Evolutionary conservation across 108 stramenopile species (phyloP), one percentile per base, ranked within the genome.

Genomic region (Cylindrotheca fusiformis): DNA sequence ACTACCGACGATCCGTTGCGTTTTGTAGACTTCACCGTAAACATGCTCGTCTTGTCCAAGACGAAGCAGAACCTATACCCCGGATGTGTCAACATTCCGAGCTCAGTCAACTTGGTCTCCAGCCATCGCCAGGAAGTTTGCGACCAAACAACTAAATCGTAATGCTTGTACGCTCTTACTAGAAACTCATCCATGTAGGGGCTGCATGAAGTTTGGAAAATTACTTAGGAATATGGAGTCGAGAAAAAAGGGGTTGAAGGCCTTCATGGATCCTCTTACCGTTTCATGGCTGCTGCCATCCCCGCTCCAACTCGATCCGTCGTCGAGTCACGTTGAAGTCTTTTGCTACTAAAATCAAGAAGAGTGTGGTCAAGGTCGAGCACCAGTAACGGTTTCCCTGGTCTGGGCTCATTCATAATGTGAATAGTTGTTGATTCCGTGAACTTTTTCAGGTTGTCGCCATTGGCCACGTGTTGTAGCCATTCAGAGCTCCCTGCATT

Each of bases 41-140:
- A 97, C 97, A 98, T 98, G 44, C 75, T 80, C 10, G 97, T 96
- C 68, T 97, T 96, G 73, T 98, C 97, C 14, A 98, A 60, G 10
- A 96, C 96, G 66, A 97, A 97, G 59, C 87, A 90, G 55, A 97
- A 85, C 49, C 73, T 79, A 74, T 94, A 98, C 1, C 78, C 76
- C 0, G 95, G 84, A 65, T 94, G 67, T 25, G 74, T 82, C 19
- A 98, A 55, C 80, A 98, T 93, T 0, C 94, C 95, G 46, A 98
- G 69, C 63, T 97, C 97, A 12, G 81, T 95, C 51, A 98, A 83
- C 61, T 98, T 98, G 47, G 95, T 76, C 68, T 98, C 97, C 14
- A 98, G 79, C 94, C 96, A 98, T 52, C 94, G 72, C 97, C 97
- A 98, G 4, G 83, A 85, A 22, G 97, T 98, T 76, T 98, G 97